Conservation (phyloP, 1,139 yeast genomes). For the Ogataea hybrid region DNA sequence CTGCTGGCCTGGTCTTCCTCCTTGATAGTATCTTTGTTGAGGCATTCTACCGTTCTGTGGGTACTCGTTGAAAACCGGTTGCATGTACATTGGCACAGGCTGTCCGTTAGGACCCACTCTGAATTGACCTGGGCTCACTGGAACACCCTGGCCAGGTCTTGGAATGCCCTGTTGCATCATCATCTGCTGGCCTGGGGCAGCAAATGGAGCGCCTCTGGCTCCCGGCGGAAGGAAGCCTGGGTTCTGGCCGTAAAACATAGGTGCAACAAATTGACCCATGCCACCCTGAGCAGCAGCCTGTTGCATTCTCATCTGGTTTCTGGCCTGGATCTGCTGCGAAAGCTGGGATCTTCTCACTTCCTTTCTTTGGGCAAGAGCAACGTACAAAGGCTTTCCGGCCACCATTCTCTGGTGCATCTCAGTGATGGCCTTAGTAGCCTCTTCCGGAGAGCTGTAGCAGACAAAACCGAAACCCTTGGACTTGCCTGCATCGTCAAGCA, state of each 20-base stretch:
- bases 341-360: slow-evolving; percentile 97
- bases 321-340: slow-evolving; percentile 97
- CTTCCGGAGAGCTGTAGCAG: slow-evolving; percentile 97
- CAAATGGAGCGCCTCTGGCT: slow-evolving; percentile 83
- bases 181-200: slow-evolving; percentile 87
- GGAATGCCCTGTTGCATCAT: slow-evolving; percentile 60
- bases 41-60: slow-evolving; percentile 38
- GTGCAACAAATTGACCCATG: slow-evolving; percentile 93
- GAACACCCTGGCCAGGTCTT: slow-evolving; percentile 61
- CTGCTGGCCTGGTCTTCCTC: slow-evolving; percentile 32
- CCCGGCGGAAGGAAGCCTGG: slow-evolving; percentile 78
- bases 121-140: slow-evolving; percentile 68
- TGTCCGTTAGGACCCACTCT: slow-evolving; percentile 79
- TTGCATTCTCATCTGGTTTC: slow-evolving; percentile 98
- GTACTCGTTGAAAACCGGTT: slow-evolving; percentile 72
- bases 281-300: slow-evolving; percentile 85
- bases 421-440: slow-evolving; percentile 97
- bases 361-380: slow-evolving; percentile 98
- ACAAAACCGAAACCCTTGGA: slow-evolving; percentile 99
- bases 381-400: slow-evolving; percentile 94
- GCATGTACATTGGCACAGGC: slow-evolving; percentile 77
- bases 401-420: slow-evolving; percentile 99
- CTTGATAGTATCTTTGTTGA: slow-evolving; percentile 44
- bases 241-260: slow-evolving; percentile 81
- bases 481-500: slow-evolving; percentile 93